These are phyloP conservation scores for Meira nashicola DNA, from an alignment of 1,284 basidiomycete species.

Conservation along the genomic window DNA sequence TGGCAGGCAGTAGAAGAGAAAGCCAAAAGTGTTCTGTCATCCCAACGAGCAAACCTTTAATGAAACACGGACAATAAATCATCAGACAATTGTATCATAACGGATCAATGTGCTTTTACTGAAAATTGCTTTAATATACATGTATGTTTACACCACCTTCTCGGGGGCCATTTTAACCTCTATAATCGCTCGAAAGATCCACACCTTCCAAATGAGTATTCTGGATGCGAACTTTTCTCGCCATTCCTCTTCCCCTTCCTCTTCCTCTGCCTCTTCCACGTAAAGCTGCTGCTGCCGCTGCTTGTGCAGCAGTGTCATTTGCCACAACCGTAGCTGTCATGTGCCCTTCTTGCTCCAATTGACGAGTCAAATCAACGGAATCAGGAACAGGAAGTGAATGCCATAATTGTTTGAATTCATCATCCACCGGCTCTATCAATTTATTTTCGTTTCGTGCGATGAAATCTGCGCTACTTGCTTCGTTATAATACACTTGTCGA, in stretches of 20 bases:
- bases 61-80: background rate
- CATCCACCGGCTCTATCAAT: slow-evolving; percentile 61
- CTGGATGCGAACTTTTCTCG: slow-evolving; percentile 70
- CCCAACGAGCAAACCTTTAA: background rate
- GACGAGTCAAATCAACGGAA: slow-evolving; percentile 71
- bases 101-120: background rate
- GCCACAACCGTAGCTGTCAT: slow-evolving; percentile 39
- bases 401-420: slow-evolving; percentile 84
- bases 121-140: background rate
- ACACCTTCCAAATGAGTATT: slow-evolving; percentile 77
- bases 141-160: background rate
- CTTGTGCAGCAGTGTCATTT: background rate
- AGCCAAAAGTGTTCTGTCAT: background rate
- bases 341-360: slow-evolving; percentile 58
- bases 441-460: slow-evolving; percentile 34
- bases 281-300: background rate
- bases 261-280: slow-evolving; percentile 16
- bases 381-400: slow-evolving; percentile 75
- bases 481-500: slow-evolving; percentile 82
- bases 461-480: slow-evolving; percentile 70
- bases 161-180: background rate
- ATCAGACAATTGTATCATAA: background rate
- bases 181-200: slow-evolving; percentile 67
- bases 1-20: slow-evolving; percentile 1
- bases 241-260: slow-evolving; percentile 12